Evolutionary conservation across 2,329 filamentous ascomycete genomes (phyloP), one percentile per base, ranked within the genome.

Genomic region (Remersonia thermophila): DNA sequence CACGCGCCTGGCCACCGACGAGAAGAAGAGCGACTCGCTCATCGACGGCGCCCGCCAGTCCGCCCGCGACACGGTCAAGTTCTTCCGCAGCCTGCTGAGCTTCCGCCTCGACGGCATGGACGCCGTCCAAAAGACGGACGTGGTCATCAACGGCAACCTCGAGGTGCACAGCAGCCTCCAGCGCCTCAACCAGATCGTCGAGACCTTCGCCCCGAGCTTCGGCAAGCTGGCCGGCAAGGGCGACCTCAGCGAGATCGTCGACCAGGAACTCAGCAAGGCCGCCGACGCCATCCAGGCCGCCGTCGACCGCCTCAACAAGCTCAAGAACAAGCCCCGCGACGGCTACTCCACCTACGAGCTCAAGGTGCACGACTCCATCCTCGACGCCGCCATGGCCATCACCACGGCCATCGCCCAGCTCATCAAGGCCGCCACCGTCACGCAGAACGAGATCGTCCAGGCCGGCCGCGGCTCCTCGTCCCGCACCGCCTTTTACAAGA

Each of bases 401-500:
- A 96, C 91, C 4, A 87, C 80, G 48, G 91, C 91, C 27, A 96
- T 98, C 51, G 83, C 84, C 0, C 80, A 84, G 55, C 73, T 98
- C 39, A 96, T 98, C 67, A 89, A 91, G 60, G 91, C 91, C 1
- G 91, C 91, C 6, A 93, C 89, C 0, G 77, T 73, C 13, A 93
- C 89, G 2, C 91, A 98, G 57, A 79, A 93, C 56, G 91, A 98
- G 63, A 98, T 98, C 54, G 91, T 98, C 30, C 80, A 86, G 46
- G 85, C 93, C 44, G 91, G 91, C 7, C 80, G 83, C 14, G 91
- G 91, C 26, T 82, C 80, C 17, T 84, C 83, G 35, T 93, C 85
- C 30, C 75, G 80, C 39, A 93, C 87, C 2, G 86, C 87, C 16
- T 98, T 98, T 60, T 98, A 98, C 77, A 96, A 96, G 73, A 96